phyloP scores from a whole-genome alignment of 1,139 yeast species.

The Hansenula sp. region DNA sequence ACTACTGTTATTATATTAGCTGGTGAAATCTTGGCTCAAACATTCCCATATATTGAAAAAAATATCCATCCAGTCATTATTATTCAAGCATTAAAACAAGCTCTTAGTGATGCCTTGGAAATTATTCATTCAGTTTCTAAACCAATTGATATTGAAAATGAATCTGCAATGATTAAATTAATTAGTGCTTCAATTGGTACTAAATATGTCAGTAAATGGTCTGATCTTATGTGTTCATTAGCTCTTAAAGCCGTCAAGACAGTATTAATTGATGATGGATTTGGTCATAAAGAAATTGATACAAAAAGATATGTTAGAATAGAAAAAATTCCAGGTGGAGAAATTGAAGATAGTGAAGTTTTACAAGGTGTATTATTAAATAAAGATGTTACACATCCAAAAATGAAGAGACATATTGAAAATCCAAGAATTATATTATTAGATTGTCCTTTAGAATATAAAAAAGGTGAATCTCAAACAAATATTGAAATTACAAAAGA shows the following conservation, averaged over 20 bases:
- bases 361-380: conserved; percentile 90
- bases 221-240: conserved; percentile 83
- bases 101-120: conserved; percentile 85
- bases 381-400: conserved; percentile 97
- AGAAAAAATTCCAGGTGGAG: conserved; percentile 98
- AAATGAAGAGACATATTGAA: conserved; percentile 85
- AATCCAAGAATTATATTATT: conserved; percentile 85
- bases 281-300: conserved; percentile 76
- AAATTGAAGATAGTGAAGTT: conserved; percentile 82
- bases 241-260: conserved; percentile 87
- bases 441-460: conserved; percentile 97
- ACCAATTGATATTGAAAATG: conserved; percentile 81
- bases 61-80: conserved; percentile 96
- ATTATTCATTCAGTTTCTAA: conserved; percentile 80
- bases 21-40: conserved; percentile 94
- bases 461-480: conserved; percentile 98
- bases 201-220: conserved; percentile 90
- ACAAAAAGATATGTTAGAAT: conserved; percentile 88
- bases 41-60: conserved; percentile 88
- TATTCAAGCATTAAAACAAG: conserved; percentile 90
- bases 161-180: conserved; percentile 79
- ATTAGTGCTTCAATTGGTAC: conserved; percentile 94
- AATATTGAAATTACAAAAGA: conserved; percentile 96
- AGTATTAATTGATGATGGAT: conserved; percentile 65
- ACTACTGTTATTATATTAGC: conserved; percentile 93